phyloP scores from a whole-genome alignment of 768 basidiomycete genomes.

The Leccinum imitatum region DNA sequence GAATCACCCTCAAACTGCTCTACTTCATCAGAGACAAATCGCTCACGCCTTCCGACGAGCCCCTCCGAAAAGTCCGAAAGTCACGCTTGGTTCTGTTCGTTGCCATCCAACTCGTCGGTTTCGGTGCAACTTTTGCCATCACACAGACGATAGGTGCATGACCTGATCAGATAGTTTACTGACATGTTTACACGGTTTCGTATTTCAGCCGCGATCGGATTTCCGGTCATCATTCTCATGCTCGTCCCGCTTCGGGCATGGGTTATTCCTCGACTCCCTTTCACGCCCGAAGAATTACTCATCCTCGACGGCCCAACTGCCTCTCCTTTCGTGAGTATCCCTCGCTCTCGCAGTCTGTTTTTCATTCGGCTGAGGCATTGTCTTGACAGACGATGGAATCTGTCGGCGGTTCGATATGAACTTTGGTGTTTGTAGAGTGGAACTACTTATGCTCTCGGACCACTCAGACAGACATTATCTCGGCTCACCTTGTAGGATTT shows the following conservation, averaged over 20 bases:
- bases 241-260: slow-evolving; percentile 74
- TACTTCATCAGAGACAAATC: slow-evolving; percentile 74
- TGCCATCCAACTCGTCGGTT: slow-evolving; percentile 73
- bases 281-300: slow-evolving; percentile 72
- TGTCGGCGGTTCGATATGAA: slow-evolving; percentile 36
- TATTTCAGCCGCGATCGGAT: slow-evolving; percentile 84
- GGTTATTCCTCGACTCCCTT: slow-evolving; percentile 70
- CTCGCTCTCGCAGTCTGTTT: neutral
- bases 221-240: slow-evolving; percentile 84
- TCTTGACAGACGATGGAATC: slow-evolving; percentile 42
- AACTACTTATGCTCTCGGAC: neutral
- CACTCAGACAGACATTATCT: neutral
- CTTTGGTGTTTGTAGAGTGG: neutral
- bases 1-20: slow-evolving; percentile 78
- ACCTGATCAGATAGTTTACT: fast-evolving
- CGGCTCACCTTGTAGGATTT: neutral
- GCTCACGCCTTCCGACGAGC: slow-evolving; percentile 64
- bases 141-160: slow-evolving; percentile 81
- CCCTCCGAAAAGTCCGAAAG: slow-evolving; percentile 71
- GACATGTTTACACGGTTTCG: neutral
- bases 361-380: too few relatives aligned
- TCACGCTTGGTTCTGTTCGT: slow-evolving; percentile 73
- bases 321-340: slow-evolving; percentile 68
- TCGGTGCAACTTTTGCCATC: slow-evolving; percentile 57
- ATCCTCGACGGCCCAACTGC: slow-evolving; percentile 92